Base-by-base conservation (phyloP, 805 yeast species). In the Barnettozyma californica region DNA sequence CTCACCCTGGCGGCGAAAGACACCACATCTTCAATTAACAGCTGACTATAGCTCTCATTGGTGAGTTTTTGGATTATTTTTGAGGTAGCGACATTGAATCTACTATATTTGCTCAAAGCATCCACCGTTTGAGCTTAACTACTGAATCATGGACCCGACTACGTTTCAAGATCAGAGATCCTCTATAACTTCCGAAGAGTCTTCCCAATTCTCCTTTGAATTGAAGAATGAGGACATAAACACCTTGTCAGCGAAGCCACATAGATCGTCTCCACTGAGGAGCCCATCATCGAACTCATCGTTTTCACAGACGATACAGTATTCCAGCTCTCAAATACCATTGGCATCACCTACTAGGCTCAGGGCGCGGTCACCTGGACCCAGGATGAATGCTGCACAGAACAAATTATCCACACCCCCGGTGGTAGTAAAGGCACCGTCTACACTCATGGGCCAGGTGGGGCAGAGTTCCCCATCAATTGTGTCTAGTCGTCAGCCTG, bases 191-290 rank as follows among this genome's bases (percentile, higher is more conserved):
- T 47, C 50, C 6, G 34, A 38, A 33, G 44, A 47, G 16, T 43
- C 46, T 7, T 43, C 46, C 7, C 46, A 47, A 18, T 47, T 47
- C 37, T 47, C 50, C 1, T 47, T 47, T n/a, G 50, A 47, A 18
- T 9, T 43, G 36, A 47, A 47, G n/a, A 19, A 20, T 18, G 50
- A 47, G 11, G 40, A 43, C n/a, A 31, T 38, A 18, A 43, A 18
- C 31, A 18, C 44, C 19, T 18, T 35, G 13, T 20, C 38, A 18
- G 20, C 33, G 14, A 19, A 29, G 2, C 9, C 50, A 18, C 14
- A 29, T 2, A 43, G 43, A 26, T 13, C 13, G 9, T 35, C 45
- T 14, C 41, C 44, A 10, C 39, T 38, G 25, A 41, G 25, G 18
- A 29, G 27, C 23, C 25, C 23, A 5, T 11, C 33, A 1, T 23